These are phyloP conservation scores for Filobasidium uniguttulatum DNA, from an alignment of 1,284 basidiomycete genomes.

Conservation along the genomic window DNA sequence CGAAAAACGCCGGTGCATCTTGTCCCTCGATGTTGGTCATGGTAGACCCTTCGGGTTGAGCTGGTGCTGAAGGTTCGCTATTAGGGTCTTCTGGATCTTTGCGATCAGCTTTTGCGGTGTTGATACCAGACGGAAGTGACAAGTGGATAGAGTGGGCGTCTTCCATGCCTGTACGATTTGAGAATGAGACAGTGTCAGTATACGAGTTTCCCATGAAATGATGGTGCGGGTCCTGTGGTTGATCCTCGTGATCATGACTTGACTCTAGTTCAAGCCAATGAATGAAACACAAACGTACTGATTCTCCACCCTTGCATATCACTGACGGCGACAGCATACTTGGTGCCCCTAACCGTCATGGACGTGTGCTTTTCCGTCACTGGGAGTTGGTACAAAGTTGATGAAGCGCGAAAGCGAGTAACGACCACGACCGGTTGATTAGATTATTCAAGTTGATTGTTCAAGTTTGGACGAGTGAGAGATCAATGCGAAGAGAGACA, in stretches of 20 bases:
- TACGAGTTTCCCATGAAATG: too few relatives aligned
- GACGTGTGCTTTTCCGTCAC: constrained; percentile 72
- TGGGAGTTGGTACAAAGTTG: background rate
- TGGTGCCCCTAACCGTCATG: constrained; percentile 55
- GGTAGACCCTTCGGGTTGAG: constrained; percentile 34
- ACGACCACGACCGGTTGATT: constrained; percentile 5
- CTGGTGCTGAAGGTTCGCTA: constrained; percentile 34
- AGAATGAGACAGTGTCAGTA: background rate
- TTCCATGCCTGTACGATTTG: constrained; percentile 83
- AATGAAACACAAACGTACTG: constrained; percentile 47
- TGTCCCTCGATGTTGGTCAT: constrained; percentile 44
- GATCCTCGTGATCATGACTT: background rate
- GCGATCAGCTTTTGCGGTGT: constrained; percentile 5
- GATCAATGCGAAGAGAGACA: background rate
- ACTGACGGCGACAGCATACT: constrained; percentile 66
- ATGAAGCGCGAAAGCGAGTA: constrained; percentile 1
- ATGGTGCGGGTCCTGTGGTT: background rate
- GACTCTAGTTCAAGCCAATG: background rate
- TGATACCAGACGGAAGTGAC: constrained; percentile 28
- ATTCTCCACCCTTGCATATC: constrained; percentile 99
- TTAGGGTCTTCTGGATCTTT: constrained; percentile 7
- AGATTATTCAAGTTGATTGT: background rate
- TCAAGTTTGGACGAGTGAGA: background rate
- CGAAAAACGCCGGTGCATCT: constrained; percentile 61
- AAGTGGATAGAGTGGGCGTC: constrained; percentile 84